phyloP scores from a whole-genome alignment of 139 green algal genomes.

The Chlamydomonas urium region DNA sequence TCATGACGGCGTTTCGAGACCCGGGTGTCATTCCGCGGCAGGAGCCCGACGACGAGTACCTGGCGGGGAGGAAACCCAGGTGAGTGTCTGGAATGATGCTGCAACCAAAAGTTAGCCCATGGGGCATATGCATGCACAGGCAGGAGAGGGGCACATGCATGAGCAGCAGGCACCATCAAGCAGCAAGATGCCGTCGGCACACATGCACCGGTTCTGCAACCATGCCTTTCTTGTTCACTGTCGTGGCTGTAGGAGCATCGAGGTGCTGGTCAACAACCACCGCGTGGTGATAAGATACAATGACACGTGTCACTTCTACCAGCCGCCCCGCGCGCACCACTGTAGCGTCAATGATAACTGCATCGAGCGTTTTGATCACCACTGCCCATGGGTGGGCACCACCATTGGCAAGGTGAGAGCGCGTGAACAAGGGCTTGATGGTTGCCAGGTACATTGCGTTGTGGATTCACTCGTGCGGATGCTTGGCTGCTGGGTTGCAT shows the following conservation, averaged over 20 bases:
- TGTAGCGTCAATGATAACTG: conserved; percentile 98
- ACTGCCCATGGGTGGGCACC: conserved; percentile 97
- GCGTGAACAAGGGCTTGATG: no score
- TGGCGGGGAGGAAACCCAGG: conserved; percentile 42
- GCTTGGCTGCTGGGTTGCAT: no score
- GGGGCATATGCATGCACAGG: no score
- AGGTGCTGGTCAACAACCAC: conserved; percentile 61
- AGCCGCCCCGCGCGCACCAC: conserved; percentile 89
- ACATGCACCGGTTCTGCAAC: no score
- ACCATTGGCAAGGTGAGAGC: conserved; percentile 73
- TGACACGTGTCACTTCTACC: conserved; percentile 87
- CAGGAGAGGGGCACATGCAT: no score
- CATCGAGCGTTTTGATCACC: conserved; percentile 97
- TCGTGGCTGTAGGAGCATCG: conserved; percentile 22
- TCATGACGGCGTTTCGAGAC: conserved; percentile 76
- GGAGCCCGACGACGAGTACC: conserved; percentile 67
- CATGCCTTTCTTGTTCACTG: not conserved
- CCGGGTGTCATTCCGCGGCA: conserved; percentile 87
- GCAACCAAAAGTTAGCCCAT: no score
- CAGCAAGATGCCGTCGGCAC: no score
- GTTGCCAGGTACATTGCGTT: no score
- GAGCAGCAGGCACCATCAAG: no score
- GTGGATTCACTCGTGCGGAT: no score
- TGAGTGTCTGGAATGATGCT: no score
- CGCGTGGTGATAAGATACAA: conserved; percentile 71